Conservation (phyloP, 768 basidiomycete species). For the Rhodosporidiobolus odoratus region DNA sequence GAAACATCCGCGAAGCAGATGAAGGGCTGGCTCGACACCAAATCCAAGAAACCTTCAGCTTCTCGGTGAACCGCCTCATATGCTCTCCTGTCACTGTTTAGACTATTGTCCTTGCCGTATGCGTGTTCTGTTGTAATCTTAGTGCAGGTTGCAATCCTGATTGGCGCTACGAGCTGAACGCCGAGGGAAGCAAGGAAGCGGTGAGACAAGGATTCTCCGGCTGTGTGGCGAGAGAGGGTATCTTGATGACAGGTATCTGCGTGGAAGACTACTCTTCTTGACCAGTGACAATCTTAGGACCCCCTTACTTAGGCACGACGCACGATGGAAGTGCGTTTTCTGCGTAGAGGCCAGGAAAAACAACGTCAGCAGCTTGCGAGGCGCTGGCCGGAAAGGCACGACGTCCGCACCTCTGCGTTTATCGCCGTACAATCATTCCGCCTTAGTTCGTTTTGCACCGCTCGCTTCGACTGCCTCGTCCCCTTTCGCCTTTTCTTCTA, state of each 20-base stretch:
- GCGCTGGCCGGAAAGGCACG: too few relatives aligned
- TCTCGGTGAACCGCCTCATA: not conserved
- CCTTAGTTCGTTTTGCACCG: constrained; percentile 6
- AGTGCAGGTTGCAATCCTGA: not conserved
- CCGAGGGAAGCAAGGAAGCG: not conserved
- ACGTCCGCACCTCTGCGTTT: too few relatives aligned
- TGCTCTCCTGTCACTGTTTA: not conserved
- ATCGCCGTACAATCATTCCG: too few relatives aligned
- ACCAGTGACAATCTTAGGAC: too few relatives aligned
- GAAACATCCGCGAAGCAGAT: constrained; percentile 38
- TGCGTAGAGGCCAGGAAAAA: too few relatives aligned
- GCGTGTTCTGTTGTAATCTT: constrained; percentile 4
- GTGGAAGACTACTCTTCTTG: too few relatives aligned
- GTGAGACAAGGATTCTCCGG: not conserved
- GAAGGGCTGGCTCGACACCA: constrained; percentile 40
- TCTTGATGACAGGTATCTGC: too few relatives aligned
- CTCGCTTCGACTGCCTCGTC: not conserved
- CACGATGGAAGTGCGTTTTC: too few relatives aligned
- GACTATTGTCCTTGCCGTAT: too few relatives aligned
- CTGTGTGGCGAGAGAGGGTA: not conserved
- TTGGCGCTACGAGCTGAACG: not conserved
- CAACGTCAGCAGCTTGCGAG: too few relatives aligned
- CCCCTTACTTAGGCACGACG: too few relatives aligned
- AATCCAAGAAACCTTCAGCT: constrained; percentile 12
- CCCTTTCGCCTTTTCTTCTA: constrained; percentile 9